Base-by-base conservation (phyloP, 2,329 filamentous ascomycete genomes). In the Ophidiomyces ophidiicola region DNA sequence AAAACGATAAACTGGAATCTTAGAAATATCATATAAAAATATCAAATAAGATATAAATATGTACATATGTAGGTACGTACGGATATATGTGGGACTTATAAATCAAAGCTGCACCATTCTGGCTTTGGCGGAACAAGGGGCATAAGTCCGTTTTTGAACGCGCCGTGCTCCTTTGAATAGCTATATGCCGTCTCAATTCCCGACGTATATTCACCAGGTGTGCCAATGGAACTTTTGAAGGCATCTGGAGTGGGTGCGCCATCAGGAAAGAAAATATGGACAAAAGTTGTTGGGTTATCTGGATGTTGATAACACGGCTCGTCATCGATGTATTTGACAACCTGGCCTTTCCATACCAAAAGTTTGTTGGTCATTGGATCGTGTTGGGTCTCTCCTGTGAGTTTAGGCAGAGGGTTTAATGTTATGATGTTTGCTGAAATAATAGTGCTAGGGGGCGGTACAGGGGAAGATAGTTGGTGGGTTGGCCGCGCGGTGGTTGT, bases 91-190 rank as follows among this genome's bases (percentile, higher is more conserved):
- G n/a, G n/a, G n/a, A n/a, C n/a, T n/a, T n/a, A 41, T 12, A 88
- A 78, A 53, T 84, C 75, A 72, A 80, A 88, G 19, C 64, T 60
- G 48, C 76, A 78, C 68, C 78, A 88, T 53, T 88, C 84, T 45
- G 76, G 69, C 59, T 78, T 78, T 0, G 87, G 87, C 14, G 87
- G 83, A 32, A 85, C 63, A 49, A 80, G 70, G 0, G 87, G 87
- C 63, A 94, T 80, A 5, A 77, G 51, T 0, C 78, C 80, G 24
- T 76, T 75, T 29, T 72, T 68, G 57, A 93, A 94, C 21, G 57
- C 60, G 0, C 83, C 83, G 14, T 72, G 73, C 46, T 74, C 67
- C 32, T 70, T 64, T 54, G 86, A 77, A 31, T 70, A 67, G 43
- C 67, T 64, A 62, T 87, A 93, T 32, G 74, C 70, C 25, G 66